A percentile compares a stretch with the other conserved stretches of the same genome.
Conservation (phyloP, 345 rosid species). For the Eucalyptus tenuipes region DNA sequence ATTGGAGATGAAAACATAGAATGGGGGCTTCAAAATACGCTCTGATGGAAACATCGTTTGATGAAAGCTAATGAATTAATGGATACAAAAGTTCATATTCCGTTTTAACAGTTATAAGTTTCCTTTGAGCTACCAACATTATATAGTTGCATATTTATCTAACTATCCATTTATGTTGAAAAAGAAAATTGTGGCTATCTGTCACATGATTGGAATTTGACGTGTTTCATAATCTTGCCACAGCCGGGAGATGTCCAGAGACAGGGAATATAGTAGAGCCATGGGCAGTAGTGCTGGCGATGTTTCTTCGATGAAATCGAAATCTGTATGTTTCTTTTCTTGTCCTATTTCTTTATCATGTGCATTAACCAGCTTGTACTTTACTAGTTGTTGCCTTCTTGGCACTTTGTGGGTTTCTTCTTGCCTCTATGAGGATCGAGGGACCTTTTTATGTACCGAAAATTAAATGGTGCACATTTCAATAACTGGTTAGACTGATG, state of each 20-base stretch:
- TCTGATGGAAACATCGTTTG: not conserved
- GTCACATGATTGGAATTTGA: not conserved
- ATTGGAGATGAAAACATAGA: not conserved
- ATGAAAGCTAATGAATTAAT: not conserved
- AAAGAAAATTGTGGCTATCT: not conserved
- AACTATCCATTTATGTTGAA: not conserved
- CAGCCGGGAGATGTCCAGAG: slow-evolving; percentile 66
- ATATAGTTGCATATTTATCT: not conserved
- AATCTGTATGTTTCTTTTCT: slow-evolving; percentile 41
- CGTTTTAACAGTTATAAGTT: not conserved
- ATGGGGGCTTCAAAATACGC: not conserved
- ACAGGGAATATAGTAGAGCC: slow-evolving; percentile 63
- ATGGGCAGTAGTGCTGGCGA: slow-evolving; percentile 40
- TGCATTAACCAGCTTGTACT: not conserved
- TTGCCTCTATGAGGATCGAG: not conserved
- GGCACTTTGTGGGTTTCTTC: not conserved
- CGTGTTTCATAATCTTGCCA: not conserved
- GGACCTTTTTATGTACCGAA: not conserved
- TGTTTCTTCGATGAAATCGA: slow-evolving; percentile 23
- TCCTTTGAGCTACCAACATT: not conserved
- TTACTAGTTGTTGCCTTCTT: not conserved
- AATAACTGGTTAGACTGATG: not conserved
- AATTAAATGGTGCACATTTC: not conserved
- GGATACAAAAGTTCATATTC: not conserved
- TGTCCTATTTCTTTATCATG: not conserved